Evolutionary conservation across 108 stramenopile genomes (phyloP), one percentile per base, ranked within the genome.

Genomic region (Fragilariopsis cylindrus): DNA sequence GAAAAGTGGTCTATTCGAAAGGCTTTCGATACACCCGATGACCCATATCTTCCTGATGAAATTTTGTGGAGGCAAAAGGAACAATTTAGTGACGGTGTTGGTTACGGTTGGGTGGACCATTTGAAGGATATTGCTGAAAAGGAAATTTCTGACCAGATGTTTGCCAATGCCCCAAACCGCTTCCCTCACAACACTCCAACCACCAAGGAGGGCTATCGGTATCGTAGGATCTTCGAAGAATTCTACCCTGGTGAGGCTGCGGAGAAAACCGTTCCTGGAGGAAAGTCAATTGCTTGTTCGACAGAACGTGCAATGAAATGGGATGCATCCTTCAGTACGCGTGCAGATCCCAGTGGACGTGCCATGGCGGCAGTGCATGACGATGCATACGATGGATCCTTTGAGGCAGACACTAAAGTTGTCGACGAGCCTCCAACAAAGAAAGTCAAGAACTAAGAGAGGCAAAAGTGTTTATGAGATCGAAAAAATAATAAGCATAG

Each of bases 51-150:
- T 64, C 98, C 98, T 6, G 73, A 87, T 48, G 92, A 98, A 43
- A 97, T 99, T 78, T 88, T 99, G 75, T 99, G 98, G 98, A 93
- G 98, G 74, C 98, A 98, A 84, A 99, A 99, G 91, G 98, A 98
- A 84, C 98, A 98, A 87, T 98, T 98, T 78, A 96, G 93, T 86
- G 98, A 99, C 73, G 98, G 92, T 69, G 98, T 99, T 54, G 98
- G 98, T 43, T 97, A 98, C 72, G 95, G 96, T 57, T 99, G 98
- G 98, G 97, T 99, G 42, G 98, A 98, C 77, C 76, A 86, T 58
- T 79, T 99, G 44, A 91, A 91, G 69, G 97, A 93, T 46, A 81
- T 96, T 74, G 97, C 98, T 12, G 96, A 97, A 39, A 82, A 75
- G 43, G 94, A 96, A 73, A 92, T 99, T 53, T 84, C 91, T 1